Conservation (phyloP, 176 grass and related monocot genomes). For the Phoenix roebelenii region DNA sequence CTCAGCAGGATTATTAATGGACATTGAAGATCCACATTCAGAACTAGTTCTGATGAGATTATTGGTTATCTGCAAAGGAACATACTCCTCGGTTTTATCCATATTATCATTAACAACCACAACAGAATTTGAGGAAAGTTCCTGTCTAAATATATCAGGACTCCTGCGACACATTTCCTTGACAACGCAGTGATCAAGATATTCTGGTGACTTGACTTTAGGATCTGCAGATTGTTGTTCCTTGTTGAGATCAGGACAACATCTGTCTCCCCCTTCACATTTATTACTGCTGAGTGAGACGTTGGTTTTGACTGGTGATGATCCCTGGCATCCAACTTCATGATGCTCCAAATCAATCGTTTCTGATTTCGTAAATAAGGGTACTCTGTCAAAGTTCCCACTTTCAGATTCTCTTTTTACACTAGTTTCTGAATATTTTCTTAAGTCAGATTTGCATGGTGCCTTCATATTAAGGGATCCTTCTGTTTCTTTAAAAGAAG, state of each 20-base stretch:
- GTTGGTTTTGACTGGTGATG: not conserved
- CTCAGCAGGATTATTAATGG: slow-evolving; percentile 31
- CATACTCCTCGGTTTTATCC: slow-evolving; percentile 17
- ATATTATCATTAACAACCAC: slow-evolving; percentile 7
- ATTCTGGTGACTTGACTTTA: slow-evolving; percentile 14
- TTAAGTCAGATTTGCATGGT: too few species aligned
- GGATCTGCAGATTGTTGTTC: slow-evolving; percentile 13
- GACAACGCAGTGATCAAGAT: not conserved
- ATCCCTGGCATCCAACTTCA: not conserved
- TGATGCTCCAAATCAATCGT: not conserved
- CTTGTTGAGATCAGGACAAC: slow-evolving; percentile 36
- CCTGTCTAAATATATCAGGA: slow-evolving; percentile 14
- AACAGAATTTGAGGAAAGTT: slow-evolving; percentile 21
- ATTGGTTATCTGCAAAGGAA: slow-evolving; percentile 14
- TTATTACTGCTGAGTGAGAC: not conserved
- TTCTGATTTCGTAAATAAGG: not conserved
- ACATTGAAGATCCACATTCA: slow-evolving; percentile 18
- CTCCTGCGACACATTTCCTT: slow-evolving; percentile 14
- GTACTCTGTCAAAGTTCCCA: not conserved
- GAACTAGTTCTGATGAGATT: slow-evolving; percentile 19
- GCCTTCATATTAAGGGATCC: too few species aligned
- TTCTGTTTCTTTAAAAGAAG: too few species aligned
- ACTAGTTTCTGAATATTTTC: too few species aligned
- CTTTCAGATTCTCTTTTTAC: not conserved
- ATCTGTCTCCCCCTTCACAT: slow-evolving; percentile 7